Evolutionary conservation across 768 basidiomycete genomes (phyloP), one percentile per base, ranked within the genome.

Genomic region (Pisolithus albus): DNA sequence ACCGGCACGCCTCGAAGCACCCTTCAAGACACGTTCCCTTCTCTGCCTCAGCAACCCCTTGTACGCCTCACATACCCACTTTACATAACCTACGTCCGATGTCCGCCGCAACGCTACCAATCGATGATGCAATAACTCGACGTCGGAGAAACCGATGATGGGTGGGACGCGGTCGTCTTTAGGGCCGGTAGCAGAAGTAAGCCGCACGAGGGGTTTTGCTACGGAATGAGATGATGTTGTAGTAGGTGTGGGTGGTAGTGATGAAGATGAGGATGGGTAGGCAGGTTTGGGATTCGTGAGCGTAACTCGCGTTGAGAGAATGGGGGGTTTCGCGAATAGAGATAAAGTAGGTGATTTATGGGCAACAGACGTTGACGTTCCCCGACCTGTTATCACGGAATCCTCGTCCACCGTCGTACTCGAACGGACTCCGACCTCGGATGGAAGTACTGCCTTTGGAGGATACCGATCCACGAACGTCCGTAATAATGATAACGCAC

Each of bases 91-190:
- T 24, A 93, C 71, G 16, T 81, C 80, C 37, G 73, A 69, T n/a
- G 34, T 52, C 50, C 69, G 53, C 47, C 61, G 66, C 32, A 65
- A 68, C 19, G 67, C 65, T n/a, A 85, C 80, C 26, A 92, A 67
- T 24, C 84, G 74, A 52, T 90, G 79, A 63, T 95, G 92, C 47
- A 96, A 70, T 5, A 84, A 54, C 56, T 88, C 84, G n/a, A 95
- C 56, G 62, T 95, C 91, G 15, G 69, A 57, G 63, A 92, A 95
- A 11, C 80, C 75, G 19, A 95, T 59, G 38, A 92, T 64, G 0
- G 92, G 92, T 0, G 92, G 88, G 6, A 96, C 84, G 21, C 76
- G 62, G 57, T 91, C 86, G 61, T 96, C 93, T 1, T 80, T 77
- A 4, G 86, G 74, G 16, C 81, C 79, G 2, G 73, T 66, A 0